These are phyloP conservation scores for Nothomitra cinnamomea DNA, from an alignment of 2,329 filamentous ascomycete species.

Conservation along the genomic window DNA sequence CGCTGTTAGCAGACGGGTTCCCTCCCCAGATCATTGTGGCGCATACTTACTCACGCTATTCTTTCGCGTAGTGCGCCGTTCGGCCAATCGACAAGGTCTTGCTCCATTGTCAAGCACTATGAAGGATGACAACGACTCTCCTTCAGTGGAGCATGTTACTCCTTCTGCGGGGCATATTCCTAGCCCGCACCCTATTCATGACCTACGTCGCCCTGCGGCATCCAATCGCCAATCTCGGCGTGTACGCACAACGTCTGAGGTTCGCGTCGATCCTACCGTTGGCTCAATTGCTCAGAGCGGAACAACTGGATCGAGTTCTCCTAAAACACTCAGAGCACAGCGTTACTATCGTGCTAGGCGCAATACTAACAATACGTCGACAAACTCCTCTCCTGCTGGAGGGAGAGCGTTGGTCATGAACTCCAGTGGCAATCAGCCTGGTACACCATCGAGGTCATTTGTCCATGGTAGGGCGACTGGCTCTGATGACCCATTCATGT, in stretches of 20 bases:
- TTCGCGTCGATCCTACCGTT: neutral
- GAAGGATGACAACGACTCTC: neutral
- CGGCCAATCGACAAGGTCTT: neutral
- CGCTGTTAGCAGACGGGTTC: neutral
- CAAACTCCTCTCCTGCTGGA: neutral
- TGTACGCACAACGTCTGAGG: neutral
- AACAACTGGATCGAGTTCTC: neutral
- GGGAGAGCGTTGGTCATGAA: neutral
- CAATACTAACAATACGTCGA: neutral
- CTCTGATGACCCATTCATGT: neutral
- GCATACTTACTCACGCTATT: neutral
- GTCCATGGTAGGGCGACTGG: neutral
- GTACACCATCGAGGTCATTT: neutral
- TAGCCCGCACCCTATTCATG: slow-evolving; percentile 1
- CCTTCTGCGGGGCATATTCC: neutral
- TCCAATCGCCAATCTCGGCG: neutral
- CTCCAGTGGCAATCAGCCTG: neutral
- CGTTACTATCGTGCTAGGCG: slow-evolving; percentile 1
- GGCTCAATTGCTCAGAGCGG: slow-evolving; percentile 1
- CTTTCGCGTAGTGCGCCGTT: neutral
- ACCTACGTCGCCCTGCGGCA: neutral
- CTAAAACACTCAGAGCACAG: neutral
- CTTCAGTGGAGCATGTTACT: neutral
- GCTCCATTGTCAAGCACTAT: neutral
- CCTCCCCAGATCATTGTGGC: neutral